Base-by-base conservation (phyloP, 129 eudicot genomes). In the Smallanthus sonchifolius region DNA sequence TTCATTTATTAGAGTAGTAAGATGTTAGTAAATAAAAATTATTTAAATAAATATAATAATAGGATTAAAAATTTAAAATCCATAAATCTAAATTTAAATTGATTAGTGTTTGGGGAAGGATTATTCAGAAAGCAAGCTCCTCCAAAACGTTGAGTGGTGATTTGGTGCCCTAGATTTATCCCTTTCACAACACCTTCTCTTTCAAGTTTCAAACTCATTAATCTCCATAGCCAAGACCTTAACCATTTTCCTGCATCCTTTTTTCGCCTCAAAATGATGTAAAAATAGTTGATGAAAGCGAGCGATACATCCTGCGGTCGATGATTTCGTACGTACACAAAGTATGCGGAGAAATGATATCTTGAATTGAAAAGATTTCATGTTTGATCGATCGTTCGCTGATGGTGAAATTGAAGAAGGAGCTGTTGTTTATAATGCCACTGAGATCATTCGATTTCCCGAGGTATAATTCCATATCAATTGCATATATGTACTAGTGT, bases 381-480 rank as follows among this genome's bases (percentile, higher is more conserved):
- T 79, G 84, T 67, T 72, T 79, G 79, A 66, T 85, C 80, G 72
- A 57, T 73, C 69, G 78, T 71, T 2, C 35, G 63, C 68, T 24
- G 72, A 54, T 76, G 83, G 67, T 75, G 63, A 77, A 77, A 81
- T 54, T 67, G 30, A 4, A 81, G 28, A 51, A 67, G 59, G 82
- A 80, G 72, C 55, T 7, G 14, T 48, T 48, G 69, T 80, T 20
- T 82, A 82, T 69, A 80, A 80, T 77, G 86, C 79, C n/a, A 83
- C 86, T 77, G 75, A 47, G 75, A 61, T 80, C 55, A 77, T 78
- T 47, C 70, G 73, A 19, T 28, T 61, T 65, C 73, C 76, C 14
- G 57, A 82, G 84, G 84, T 79, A 45, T 19, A 36, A 30, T 62
- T 66, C 56, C 16, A 38, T 51, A 28, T 49, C 43, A 44, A 44